A percentile compares a stretch with the other conserved stretches of the same genome.
Evolutionary conservation across 106 monocot genomes (phyloP).

Genomic region (Dendrobium chrysotoxum): DNA sequence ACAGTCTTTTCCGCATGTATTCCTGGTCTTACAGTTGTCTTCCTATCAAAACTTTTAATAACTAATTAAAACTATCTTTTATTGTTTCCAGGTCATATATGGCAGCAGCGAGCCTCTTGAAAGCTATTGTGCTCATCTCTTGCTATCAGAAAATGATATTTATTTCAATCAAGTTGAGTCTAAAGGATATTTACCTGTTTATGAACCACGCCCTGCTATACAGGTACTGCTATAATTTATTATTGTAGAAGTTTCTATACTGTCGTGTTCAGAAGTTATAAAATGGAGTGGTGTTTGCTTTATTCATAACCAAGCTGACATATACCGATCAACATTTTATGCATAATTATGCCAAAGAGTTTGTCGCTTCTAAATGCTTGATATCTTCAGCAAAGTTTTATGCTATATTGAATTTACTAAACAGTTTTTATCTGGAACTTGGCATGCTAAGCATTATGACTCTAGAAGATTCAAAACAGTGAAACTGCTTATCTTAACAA

Average conservation of each 20-base stretch:
- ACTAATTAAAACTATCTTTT: background rate
- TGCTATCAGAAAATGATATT: constrained; percentile 83
- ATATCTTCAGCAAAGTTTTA: background rate
- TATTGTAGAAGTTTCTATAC: background rate
- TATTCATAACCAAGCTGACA: background rate
- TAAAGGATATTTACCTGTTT: constrained; percentile 64
- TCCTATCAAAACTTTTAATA: background rate
- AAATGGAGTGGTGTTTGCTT: background rate
- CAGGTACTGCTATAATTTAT: constrained; percentile 42
- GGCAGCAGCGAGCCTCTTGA: constrained; percentile 68
- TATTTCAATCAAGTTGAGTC: constrained; percentile 66
- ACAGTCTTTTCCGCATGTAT: background rate
- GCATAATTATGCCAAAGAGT: too few species aligned
- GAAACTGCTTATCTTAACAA: background rate
- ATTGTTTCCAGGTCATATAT: constrained; percentile 62
- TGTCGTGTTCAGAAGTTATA: background rate
- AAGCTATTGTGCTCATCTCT: constrained; percentile 88
- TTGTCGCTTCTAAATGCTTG: background rate
- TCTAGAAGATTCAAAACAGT: background rate
- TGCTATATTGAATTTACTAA: background rate
- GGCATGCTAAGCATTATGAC: background rate
- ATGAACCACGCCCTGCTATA: constrained; percentile 63
- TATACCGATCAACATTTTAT: too few species aligned
- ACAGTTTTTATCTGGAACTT: background rate
- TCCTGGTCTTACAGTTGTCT: background rate